Base-by-base conservation (phyloP, 2,329 filamentous ascomycete species). In the Phyllachora maydis region DNA sequence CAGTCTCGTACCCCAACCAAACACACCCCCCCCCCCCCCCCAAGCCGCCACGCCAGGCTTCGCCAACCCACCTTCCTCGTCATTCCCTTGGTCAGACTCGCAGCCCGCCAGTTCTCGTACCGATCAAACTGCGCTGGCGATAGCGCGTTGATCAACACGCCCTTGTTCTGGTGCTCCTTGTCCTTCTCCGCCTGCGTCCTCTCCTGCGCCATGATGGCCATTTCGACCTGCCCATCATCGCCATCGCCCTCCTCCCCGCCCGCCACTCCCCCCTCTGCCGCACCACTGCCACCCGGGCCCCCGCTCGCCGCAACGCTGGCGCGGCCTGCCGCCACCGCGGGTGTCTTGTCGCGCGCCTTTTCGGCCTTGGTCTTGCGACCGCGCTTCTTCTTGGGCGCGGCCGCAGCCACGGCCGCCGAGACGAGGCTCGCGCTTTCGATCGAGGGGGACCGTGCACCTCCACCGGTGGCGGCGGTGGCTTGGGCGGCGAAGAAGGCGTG, bases 71-170 rank as follows among this genome's bases (percentile, higher is more conserved):
- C 67, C 37, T 70, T 60, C 39, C 75, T 64, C 27, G 82, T 70
- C 11, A 71, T 67, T 5, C 67, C 59, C 32, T 73, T 69, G 12
- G 65, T 62, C 19, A 83, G 49, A 35, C 73, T 76, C 16, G 67
- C 65, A 7, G 67, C 64, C 30, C 73, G 62, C 62, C 68, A 82
- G 12, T 65, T 57, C 41, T 74, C 72, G 39, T 76, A 81, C 23
- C 75, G 60, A 26, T 66, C 57, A 34, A 68, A 66, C 42, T 82
- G 75, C 12, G 65, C 56, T n/a, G 47, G 44, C 23, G 71, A 64
- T 45, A 82, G 69, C 25, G 60, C 58, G 22, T 66, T 56, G 14
- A 73, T 63, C 15, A 78, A 51, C 44, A 77, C 61, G 11, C 59
- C 63, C 24, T 59, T 41, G 29, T 65, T 42, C 26, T 60, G 64